phyloP scores from a whole-genome alignment of 352 stramenopile genomes.

The Globisporangium perplexum region DNA sequence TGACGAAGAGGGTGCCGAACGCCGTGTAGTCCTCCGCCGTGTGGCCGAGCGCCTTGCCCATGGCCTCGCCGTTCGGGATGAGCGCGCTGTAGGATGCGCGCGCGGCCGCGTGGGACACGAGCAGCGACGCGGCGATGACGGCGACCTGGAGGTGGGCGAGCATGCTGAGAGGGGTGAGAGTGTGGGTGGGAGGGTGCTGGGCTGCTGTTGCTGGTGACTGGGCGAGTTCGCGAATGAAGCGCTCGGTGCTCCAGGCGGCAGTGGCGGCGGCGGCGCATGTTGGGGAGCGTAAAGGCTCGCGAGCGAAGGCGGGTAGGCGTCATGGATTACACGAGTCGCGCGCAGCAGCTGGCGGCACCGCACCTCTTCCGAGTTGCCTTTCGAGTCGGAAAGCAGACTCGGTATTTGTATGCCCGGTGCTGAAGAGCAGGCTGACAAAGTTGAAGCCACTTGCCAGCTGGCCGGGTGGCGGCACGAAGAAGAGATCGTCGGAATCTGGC shows the following conservation, averaged over 20 bases:
- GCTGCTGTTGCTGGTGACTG: too few species aligned
- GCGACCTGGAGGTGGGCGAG: constrained; percentile 7
- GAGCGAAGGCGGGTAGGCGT: too few species aligned
- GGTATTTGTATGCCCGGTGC: too few species aligned
- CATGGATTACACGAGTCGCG: not conserved
- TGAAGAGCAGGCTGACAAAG: not conserved
- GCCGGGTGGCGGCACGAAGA: too few species aligned
- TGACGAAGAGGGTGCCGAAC: constrained; percentile 40
- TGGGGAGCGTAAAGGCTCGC: too few species aligned
- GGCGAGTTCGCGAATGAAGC: too few species aligned
- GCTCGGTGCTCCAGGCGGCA: too few species aligned
- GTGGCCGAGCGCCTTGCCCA: constrained; percentile 38
- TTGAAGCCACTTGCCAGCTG: too few species aligned
- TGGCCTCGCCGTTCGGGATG: constrained; percentile 41
- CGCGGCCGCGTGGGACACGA: constrained; percentile 5
- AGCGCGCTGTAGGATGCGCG: constrained; percentile 8
- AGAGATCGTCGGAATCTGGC: too few species aligned
- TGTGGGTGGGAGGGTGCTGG: not conserved
- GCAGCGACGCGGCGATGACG: constrained; percentile 5
- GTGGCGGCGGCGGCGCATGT: too few species aligned
- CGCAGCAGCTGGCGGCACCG: constrained; percentile 11
- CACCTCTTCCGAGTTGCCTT: constrained; percentile 2
- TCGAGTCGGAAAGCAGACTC: too few species aligned
- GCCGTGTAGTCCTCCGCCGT: constrained; percentile 30
- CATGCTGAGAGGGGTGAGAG: too few species aligned